Evolutionary conservation across 2,329 filamentous ascomycete genomes (phyloP), one percentile per base, ranked within the genome.

Genomic region (Aspergillus aculeatus): DNA sequence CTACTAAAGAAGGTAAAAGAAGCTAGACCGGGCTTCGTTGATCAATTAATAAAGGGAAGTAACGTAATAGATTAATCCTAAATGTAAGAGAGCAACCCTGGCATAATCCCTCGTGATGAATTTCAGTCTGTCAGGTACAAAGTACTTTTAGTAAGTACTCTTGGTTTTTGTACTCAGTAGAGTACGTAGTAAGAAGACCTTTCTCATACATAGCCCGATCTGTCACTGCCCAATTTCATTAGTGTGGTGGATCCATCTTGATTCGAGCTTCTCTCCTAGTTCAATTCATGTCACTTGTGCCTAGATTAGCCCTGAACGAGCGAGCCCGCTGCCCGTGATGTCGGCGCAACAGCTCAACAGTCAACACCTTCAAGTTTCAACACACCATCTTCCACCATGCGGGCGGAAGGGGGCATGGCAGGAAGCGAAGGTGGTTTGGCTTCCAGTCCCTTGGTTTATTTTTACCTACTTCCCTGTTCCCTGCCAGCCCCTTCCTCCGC

Each of bases 151-250:
- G 6, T 26, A 29, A 29, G 26, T 29, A 29, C 26, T 29, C 26
- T 29, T 29, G 26, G 2, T 9, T 10, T 10, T 29, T 29, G 26
- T 29, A 9, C 23, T 23, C 23, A 9, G 26, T 29, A 29, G 26
- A 29, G 32, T 16, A 35, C 14, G 32, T 35, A 35, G 32, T 35
- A 35, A 5, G 31, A 32, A 32, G 12, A 32, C 35, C 11, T 41
- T 16, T 12, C 35, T 41, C 38, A 63, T 66, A 59, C 64, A 62
- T 32, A 54, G 38, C 58, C 59, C 56, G 57, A 65, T 65, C 62
- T 62, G 59, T 61, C 64, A 63, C 56, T 60, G 38, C 29, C 48
- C 54, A 24, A 38, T n/a, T 7, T 44, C 38, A 19, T 52, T 24
- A 47, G 47, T 49, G 32, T 24, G 26, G 32, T 54, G 50, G 50